These are phyloP conservation scores for Elsinoe batatas DNA, from an alignment of 2,329 filamentous ascomycete species.

Conservation along the genomic window DNA sequence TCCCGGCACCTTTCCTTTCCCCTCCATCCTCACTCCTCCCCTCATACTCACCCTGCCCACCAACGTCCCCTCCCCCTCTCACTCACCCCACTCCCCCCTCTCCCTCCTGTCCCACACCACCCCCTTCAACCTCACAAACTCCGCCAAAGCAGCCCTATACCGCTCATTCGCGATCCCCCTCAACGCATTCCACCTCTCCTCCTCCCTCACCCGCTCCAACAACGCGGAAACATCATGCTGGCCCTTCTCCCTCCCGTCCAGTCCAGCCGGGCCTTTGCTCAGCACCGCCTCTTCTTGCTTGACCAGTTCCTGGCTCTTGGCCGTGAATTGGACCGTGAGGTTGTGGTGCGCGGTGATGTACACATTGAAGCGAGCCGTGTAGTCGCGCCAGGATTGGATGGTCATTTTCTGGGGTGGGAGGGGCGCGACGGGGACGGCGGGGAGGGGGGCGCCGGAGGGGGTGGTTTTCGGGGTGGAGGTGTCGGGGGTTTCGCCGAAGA, in stretches of 20 bases:
- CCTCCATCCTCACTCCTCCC: neutral
- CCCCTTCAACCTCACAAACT: slow-evolving; percentile 44
- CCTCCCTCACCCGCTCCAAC: slow-evolving; percentile 26
- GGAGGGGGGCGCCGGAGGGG: slow-evolving; percentile 38
- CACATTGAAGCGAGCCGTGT: slow-evolving; percentile 42
- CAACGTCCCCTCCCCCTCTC: neutral
- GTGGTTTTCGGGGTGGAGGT: slow-evolving; percentile 27
- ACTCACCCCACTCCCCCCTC: slow-evolving; percentile 11
- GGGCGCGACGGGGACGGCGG: slow-evolving; percentile 38
- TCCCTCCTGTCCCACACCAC: slow-evolving; percentile 25
- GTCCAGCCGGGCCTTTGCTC: slow-evolving; percentile 18
- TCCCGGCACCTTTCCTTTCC: neutral
- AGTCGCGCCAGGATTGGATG: slow-evolving; percentile 40
- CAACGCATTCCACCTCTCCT: slow-evolving; percentile 43
- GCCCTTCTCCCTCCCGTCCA: slow-evolving; percentile 24
- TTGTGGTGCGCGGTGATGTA: slow-evolving; percentile 47
- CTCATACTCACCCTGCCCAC: neutral
- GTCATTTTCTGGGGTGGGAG: slow-evolving; percentile 34
- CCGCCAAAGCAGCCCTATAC: slow-evolving; percentile 50
- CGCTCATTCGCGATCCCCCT: slow-evolving; percentile 52
- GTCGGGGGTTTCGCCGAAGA: slow-evolving; percentile 17
- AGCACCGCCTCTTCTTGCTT: slow-evolving; percentile 17
- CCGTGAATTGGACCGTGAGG: slow-evolving; percentile 46
- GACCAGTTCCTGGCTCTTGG: slow-evolving; percentile 15
- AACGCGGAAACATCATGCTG: slow-evolving; percentile 28